Percentiles rank a stretch among this genome's conserved stretches.
phyloP scores from a whole-genome alignment of 306 rosid genomes.

The Sphenostylis stenocarpa region DNA sequence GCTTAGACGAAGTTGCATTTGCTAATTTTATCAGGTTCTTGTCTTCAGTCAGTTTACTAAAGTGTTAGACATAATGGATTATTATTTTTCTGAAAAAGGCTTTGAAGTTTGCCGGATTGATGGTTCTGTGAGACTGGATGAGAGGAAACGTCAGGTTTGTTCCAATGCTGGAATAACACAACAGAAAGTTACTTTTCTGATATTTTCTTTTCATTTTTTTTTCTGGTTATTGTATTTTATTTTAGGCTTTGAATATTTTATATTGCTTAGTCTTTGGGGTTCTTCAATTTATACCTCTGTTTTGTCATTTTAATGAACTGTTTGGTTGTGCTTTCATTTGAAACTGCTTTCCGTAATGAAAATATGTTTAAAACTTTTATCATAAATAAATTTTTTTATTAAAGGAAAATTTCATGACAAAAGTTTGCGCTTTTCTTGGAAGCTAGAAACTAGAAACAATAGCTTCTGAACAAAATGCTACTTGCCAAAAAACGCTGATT shows the following conservation, averaged over 20 bases:
- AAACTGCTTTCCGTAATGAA: background rate
- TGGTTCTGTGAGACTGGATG: constrained; percentile 74
- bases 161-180: constrained; percentile 9
- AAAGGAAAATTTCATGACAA: background rate
- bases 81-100: constrained; percentile 87
- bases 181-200: background rate
- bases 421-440: background rate
- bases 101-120: constrained; percentile 90
- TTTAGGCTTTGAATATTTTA: background rate
- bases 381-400: background rate
- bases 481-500: background rate
- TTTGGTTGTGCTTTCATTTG: background rate
- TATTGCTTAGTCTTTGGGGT: background rate
- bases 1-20: constrained; percentile 33
- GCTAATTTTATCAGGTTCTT: constrained; percentile 64
- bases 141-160: constrained; percentile 81
- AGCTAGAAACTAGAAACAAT: background rate
- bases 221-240: background rate
- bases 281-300: background rate
- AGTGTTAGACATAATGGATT: constrained; percentile 87
- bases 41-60: constrained; percentile 91
- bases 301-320: background rate
- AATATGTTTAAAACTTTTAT: background rate
- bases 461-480: background rate
- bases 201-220: background rate